Percentiles rank a stretch among this genome's conserved stretches.
Conservation (phyloP, 768 basidiomycete species). For the Leccinum rimulosum region DNA sequence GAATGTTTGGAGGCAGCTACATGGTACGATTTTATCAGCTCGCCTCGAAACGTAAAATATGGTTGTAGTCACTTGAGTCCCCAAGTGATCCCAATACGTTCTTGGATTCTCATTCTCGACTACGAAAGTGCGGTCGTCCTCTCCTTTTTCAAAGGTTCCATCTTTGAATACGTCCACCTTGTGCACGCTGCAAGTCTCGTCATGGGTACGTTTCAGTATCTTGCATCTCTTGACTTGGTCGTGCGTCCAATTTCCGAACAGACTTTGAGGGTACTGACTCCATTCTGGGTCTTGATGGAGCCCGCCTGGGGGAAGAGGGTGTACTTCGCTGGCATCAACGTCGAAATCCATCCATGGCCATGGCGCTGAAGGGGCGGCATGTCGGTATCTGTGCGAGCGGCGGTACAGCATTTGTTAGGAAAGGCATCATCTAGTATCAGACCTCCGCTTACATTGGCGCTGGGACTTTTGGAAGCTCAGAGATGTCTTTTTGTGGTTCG, state of each 20-base stretch:
- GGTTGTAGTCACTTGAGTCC: slow-evolving; percentile 27
- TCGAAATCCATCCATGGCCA: slow-evolving; percentile 44
- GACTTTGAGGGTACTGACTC: slow-evolving; percentile 30
- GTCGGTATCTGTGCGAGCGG: slow-evolving; percentile 29
- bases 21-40: not conserved
- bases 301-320: slow-evolving; percentile 13
- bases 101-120: slow-evolving; percentile 13
- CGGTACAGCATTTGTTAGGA: not conserved
- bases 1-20: slow-evolving; percentile 34
- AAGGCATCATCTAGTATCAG: not conserved
- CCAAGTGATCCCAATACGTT: slow-evolving; percentile 32
- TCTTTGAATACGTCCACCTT: slow-evolving; percentile 21
- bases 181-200: slow-evolving; percentile 19
- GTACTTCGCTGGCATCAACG: slow-evolving; percentile 20
- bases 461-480: slow-evolving; percentile 20
- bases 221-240: slow-evolving; percentile 31
- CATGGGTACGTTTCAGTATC: slow-evolving; percentile 17
- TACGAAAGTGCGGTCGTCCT: not conserved
- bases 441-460: slow-evolving; percentile 25
- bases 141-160: slow-evolving; percentile 17
- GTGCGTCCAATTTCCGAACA: slow-evolving; percentile 36
- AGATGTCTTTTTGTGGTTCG: slow-evolving; percentile 10
- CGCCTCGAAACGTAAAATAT: not conserved
- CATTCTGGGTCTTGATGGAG: slow-evolving; percentile 16
- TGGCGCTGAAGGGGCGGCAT: slow-evolving; percentile 40